phyloP scores from a whole-genome alignment of 768 basidiomycete species.

The Hygrophorus russula region DNA sequence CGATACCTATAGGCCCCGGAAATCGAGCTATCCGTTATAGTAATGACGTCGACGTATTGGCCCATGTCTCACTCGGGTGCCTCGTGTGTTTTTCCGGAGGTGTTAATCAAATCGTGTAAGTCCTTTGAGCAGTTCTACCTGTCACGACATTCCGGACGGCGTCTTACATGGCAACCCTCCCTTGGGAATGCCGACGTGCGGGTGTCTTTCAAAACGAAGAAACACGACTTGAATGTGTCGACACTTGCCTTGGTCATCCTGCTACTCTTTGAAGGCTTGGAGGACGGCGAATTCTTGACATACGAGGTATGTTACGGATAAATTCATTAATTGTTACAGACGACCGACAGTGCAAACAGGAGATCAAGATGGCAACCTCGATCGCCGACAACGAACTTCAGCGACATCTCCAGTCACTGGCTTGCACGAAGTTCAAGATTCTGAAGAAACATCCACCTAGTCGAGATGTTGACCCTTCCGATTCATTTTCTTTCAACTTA shows the following conservation, averaged over 20 bases:
- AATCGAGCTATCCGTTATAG: slow-evolving; percentile 76
- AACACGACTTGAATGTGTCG: slow-evolving; percentile 87
- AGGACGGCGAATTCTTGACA: slow-evolving; percentile 56
- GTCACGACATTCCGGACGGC: slow-evolving; percentile 77
- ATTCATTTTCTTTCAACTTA: slow-evolving; percentile 84
- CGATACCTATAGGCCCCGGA: slow-evolving; percentile 44
- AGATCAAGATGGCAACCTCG: slow-evolving; percentile 65
- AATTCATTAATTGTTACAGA: not conserved
- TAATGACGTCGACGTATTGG: slow-evolving; percentile 98
- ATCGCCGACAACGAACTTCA: slow-evolving; percentile 73
- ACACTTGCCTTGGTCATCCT: slow-evolving; percentile 84
- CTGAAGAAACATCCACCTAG: slow-evolving; percentile 85
- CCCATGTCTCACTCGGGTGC: slow-evolving; percentile 62
- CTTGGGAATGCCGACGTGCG: slow-evolving; percentile 86
- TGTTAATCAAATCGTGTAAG: slow-evolving; percentile 52
- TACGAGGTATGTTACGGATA: slow-evolving; percentile 49
- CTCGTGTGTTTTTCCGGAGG: slow-evolving; percentile 55
- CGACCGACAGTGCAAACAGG: slow-evolving; percentile 34
- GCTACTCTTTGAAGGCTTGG: slow-evolving; percentile 70
- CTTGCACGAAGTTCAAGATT: slow-evolving; percentile 89
- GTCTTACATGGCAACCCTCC: slow-evolving; percentile 86
- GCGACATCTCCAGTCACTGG: slow-evolving; percentile 91
- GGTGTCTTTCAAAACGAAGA: slow-evolving; percentile 65
- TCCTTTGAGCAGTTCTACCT: slow-evolving; percentile 89
- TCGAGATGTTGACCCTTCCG: slow-evolving; percentile 63